Percentiles rank a stretch among this genome's conserved stretches.
Evolutionary conservation across 139 green algal genomes (phyloP).

Genomic region (Chloropicon primus): DNA sequence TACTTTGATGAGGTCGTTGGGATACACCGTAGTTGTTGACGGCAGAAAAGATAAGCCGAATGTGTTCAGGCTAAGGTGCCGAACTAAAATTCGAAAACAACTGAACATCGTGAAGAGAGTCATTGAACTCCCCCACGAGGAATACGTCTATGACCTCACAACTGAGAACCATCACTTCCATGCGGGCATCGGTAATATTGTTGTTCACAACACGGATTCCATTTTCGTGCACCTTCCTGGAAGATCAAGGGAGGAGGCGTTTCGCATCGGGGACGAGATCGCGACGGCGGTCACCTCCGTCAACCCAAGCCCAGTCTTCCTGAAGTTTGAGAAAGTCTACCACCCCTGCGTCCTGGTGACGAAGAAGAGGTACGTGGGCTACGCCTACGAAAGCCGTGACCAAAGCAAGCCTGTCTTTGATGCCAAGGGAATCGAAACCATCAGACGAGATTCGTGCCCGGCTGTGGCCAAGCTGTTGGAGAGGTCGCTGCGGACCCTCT

Average conservation of each 20-base stretch:
- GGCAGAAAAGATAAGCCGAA: background rate
- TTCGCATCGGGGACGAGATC: constrained; percentile 76
- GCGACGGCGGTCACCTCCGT: constrained; percentile 58
- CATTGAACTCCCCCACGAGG: background rate
- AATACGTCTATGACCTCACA: background rate
- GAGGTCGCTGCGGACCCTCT: constrained; percentile 62
- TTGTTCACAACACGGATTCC: constrained; percentile 28
- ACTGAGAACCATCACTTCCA: background rate
- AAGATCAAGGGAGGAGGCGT: constrained; percentile 40
- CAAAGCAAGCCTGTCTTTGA: constrained; percentile 38
- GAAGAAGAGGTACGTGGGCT: constrained; percentile 98
- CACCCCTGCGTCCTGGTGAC: constrained; percentile 56
- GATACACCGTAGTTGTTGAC: background rate
- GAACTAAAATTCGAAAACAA: background rate
- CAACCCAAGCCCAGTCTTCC: constrained; percentile 74
- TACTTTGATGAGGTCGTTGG: background rate
- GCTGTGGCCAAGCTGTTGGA: constrained; percentile 83
- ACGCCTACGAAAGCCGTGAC: constrained; percentile 8
- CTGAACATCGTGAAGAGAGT: background rate
- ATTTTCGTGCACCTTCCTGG: constrained; percentile 86
- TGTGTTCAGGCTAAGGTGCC: background rate
- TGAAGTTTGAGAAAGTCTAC: constrained; percentile 89
- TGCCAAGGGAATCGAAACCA: constrained; percentile 89
- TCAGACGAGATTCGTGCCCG: constrained; percentile 80
- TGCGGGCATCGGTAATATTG: background rate